Conservation (phyloP, 2,329 filamentous ascomycete species). For the Venturia asperata region DNA sequence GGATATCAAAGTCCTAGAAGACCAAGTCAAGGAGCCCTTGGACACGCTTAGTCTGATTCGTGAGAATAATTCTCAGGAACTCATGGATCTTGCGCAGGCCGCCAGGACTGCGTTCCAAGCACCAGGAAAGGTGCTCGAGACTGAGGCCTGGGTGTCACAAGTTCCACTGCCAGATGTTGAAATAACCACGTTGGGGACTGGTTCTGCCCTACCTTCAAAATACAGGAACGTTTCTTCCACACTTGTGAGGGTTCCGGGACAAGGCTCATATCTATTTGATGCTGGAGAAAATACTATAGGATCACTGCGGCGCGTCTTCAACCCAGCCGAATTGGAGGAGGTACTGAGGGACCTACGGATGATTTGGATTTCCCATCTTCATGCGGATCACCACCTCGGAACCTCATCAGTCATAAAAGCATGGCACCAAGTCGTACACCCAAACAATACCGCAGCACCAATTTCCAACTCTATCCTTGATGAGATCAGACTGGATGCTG, state of each 20-base stretch:
- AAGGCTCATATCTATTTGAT: constrained; percentile 86
- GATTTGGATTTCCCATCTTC: constrained; percentile 91
- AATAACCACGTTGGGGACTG: constrained; percentile 81
- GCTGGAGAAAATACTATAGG: constrained; percentile 89
- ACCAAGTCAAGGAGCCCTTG: constrained; percentile 44
- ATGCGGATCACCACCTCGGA: constrained; percentile 93
- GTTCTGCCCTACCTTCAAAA: constrained; percentile 82
- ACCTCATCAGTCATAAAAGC: constrained; percentile 72
- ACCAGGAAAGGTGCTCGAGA: constrained; percentile 36
- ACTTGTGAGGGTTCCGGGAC: constrained; percentile 71
- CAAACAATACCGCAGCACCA: constrained; percentile 26
- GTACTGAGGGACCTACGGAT: constrained; percentile 70
- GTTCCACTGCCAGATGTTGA: constrained; percentile 71
- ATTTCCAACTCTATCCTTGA: background rate
- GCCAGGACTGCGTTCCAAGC: background rate
- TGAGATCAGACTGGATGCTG: constrained; percentile 1
- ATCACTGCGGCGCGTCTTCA: constrained; percentile 70
- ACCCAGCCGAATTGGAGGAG: constrained; percentile 55
- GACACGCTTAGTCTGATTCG: constrained; percentile 32
- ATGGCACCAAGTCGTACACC: constrained; percentile 59
- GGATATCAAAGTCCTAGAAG: constrained; percentile 37
- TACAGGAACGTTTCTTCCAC: constrained; percentile 94
- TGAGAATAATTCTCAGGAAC: constrained; percentile 34
- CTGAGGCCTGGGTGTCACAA: constrained; percentile 52
- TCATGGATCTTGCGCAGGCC: constrained; percentile 47